Percentiles rank a stretch among this genome's conserved stretches.
phyloP scores from a whole-genome alignment of 148 eudicot species.

The Fallopia convolvulus region DNA sequence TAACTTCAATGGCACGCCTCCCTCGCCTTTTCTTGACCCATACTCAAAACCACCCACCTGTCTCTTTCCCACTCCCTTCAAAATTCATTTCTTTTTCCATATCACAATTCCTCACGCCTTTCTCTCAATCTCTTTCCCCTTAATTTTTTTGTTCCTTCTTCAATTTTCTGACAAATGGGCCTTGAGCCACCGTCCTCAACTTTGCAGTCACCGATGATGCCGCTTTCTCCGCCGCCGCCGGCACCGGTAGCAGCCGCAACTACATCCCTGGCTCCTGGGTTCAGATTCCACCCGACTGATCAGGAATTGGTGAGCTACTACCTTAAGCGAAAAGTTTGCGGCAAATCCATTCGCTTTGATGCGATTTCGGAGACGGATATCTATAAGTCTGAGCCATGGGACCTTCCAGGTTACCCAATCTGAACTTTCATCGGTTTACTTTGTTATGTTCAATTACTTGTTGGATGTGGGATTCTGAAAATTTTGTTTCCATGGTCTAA shows the following conservation, averaged over 20 bases:
- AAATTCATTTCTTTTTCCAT: neutral
- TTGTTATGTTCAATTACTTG: neutral
- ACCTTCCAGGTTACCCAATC: conserved; percentile 45
- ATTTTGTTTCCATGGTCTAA: neutral
- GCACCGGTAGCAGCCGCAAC: conserved; percentile 26
- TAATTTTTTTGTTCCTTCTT: neutral
- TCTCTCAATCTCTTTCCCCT: conserved; percentile 9
- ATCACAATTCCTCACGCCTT: neutral
- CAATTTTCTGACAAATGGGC: conserved; percentile 24
- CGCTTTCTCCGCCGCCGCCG: conserved; percentile 14
- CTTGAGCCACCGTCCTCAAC: conserved; percentile 29
- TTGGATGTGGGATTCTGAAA: neutral
- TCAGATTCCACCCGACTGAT: conserved; percentile 78
- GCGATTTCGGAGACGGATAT: conserved; percentile 74
- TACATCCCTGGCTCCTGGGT: conserved; percentile 71
- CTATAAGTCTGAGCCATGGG: conserved; percentile 85
- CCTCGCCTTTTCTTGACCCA: conserved; percentile 44
- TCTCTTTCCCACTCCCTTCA: conserved; percentile 19
- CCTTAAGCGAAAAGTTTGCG: conserved; percentile 57
- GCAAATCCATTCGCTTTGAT: conserved; percentile 58
- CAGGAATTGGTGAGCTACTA: conserved; percentile 74
- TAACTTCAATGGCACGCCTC: conserved; percentile 59
- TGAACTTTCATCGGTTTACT: neutral
- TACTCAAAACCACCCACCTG: conserved; percentile 37
- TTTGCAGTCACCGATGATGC: conserved; percentile 9